Evolutionary conservation across 2,329 filamentous ascomycete species (phyloP).

Genomic region (Furcasterigmium sp.): DNA sequence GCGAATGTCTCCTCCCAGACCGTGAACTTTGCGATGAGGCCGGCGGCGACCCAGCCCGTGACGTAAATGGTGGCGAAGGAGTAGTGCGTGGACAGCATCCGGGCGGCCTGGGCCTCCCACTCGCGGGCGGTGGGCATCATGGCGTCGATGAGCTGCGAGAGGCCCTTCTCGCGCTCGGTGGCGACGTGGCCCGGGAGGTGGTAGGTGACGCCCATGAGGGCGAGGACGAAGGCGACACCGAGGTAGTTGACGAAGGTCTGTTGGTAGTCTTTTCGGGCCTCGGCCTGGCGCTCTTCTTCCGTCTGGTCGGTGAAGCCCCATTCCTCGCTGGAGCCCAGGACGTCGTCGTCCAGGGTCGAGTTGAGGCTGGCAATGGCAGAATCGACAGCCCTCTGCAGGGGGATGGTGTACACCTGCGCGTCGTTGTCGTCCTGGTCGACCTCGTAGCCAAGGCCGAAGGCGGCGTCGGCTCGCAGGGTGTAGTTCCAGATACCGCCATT

Average conservation of each 20-base stretch:
- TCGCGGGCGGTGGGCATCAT: conserved; percentile 62
- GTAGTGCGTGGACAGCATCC: conserved; percentile 54
- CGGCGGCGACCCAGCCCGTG: conserved; percentile 40
- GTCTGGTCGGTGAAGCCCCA: conserved; percentile 25
- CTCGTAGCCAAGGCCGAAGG: conserved; percentile 49
- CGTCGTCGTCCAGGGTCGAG: not conserved
- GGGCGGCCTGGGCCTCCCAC: conserved; percentile 34
- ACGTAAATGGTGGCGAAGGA: conserved; percentile 65
- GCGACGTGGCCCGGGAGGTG: conserved; percentile 68
- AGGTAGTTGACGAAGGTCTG: conserved; percentile 59
- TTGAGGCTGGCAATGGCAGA: conserved; percentile 47
- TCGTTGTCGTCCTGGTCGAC: conserved; percentile 55
- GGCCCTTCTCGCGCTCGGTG: conserved; percentile 63
- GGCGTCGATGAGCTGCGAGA: conserved; percentile 69
- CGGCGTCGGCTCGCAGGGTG: conserved; percentile 59
- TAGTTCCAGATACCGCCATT: conserved; percentile 59
- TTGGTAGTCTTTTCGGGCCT: conserved; percentile 58
- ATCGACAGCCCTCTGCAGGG: conserved; percentile 65
- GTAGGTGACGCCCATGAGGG: conserved; percentile 64
- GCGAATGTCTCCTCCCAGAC: conserved; percentile 61
- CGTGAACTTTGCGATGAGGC: conserved; percentile 55
- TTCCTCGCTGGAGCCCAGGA: conserved; percentile 9
- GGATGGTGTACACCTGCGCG: conserved; percentile 59
- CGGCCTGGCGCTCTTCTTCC: conserved; percentile 46
- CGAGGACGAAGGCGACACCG: conserved; percentile 63